A percentile compares a stretch with the other conserved stretches of the same genome.
Evolutionary conservation across 2,329 filamentous ascomycete species (phyloP).

Genomic region (Colletotrichum shisoi): DNA sequence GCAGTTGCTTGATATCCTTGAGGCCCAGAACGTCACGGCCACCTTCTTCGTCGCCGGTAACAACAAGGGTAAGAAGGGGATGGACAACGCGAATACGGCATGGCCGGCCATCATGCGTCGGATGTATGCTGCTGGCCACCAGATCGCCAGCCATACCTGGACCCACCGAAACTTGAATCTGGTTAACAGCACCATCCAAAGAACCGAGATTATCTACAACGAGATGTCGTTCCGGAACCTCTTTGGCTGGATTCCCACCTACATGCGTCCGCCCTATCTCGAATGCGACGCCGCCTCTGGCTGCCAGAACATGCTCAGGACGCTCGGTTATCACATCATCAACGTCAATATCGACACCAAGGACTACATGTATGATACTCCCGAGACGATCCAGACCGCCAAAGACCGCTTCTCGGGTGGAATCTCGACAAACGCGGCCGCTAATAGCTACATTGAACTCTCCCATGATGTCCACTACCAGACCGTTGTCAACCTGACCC

Average conservation of each 20-base stretch:
- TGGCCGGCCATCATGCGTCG: conserved; percentile 52
- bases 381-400: conserved; percentile 54
- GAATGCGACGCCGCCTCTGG: conserved; percentile 37
- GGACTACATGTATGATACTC: conserved; percentile 63
- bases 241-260: conserved; percentile 54
- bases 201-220: conserved; percentile 45
- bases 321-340: conserved; percentile 63
- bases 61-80: conserved; percentile 52
- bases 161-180: conserved; percentile 46
- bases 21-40: conserved; percentile 46
- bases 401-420: conserved; percentile 55
- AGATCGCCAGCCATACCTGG: conserved; percentile 57
- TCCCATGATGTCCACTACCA: conserved; percentile 52
- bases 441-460: conserved; percentile 55
- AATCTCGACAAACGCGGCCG: conserved; percentile 42
- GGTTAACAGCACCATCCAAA: conserved; percentile 41
- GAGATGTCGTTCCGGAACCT: conserved; percentile 50
- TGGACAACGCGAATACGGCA: conserved; percentile 49
- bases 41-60: conserved; percentile 56
- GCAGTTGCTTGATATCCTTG: conserved; percentile 52
- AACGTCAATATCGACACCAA: conserved; percentile 69
- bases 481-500: conserved; percentile 47
- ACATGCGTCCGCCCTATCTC: conserved; percentile 56
- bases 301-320: conserved; percentile 41
- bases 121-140: conserved; percentile 55